phyloP scores from a whole-genome alignment of 192 early-diverging fungal species.

The Glomus cerebriforme region DNA sequence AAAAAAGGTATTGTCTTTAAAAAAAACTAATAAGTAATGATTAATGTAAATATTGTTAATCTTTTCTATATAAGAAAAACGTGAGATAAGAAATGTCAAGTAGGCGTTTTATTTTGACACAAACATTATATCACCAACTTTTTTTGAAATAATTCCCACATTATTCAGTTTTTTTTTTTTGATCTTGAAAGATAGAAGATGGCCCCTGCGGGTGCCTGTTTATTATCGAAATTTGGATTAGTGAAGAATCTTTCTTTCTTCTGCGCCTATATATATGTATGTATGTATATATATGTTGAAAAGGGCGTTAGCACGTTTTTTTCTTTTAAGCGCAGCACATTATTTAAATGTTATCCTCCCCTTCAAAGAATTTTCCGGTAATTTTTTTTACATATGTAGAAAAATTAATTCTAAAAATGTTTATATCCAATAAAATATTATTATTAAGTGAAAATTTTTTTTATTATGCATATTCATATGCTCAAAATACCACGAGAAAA shows the following conservation, averaged over 20 bases:
- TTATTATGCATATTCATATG: background rate
- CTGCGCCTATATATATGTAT: no score
- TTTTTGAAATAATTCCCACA: background rate
- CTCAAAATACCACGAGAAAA: background rate
- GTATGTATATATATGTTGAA: no score
- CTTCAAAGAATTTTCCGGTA: no score
- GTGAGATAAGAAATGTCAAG: background rate
- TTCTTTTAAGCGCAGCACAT: no score
- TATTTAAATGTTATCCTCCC: no score
- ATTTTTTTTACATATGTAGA: no score
- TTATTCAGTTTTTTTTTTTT: no score
- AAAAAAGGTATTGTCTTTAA: background rate
- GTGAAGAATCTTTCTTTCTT: background rate
- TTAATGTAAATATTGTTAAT: background rate
- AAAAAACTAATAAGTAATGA: background rate
- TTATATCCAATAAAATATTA: no score
- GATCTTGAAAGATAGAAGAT: background rate
- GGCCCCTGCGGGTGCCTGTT: background rate
- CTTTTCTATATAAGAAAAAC: background rate
- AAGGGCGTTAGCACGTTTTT: no score
- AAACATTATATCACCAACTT: no score
- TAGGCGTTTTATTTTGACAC: background rate
- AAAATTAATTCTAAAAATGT: no score
- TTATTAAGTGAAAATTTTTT: no score
- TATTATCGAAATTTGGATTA: background rate